These are phyloP conservation scores for Suhomyces chickasaworum DNA, from an alignment of 1,139 yeast genomes.

Conservation along the genomic window DNA sequence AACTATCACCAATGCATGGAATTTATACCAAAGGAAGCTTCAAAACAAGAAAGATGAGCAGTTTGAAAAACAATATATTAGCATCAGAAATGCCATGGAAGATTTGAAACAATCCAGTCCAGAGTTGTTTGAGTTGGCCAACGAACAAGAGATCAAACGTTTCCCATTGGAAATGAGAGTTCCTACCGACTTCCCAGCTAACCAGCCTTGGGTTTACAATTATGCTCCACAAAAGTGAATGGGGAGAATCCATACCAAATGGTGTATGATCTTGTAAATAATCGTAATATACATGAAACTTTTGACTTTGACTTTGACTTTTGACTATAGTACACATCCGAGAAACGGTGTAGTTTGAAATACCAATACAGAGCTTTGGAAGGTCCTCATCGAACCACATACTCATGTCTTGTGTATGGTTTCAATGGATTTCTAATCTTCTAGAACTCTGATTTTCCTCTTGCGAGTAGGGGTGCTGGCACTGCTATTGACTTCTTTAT, in stretches of 20 bases:
- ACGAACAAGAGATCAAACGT: conserved; percentile 48
- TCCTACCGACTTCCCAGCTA: conserved; percentile 93
- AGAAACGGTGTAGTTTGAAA: neutral
- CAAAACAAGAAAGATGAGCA: conserved; percentile 45
- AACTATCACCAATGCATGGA: conserved; percentile 86
- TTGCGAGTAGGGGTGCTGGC: conserved; percentile 38
- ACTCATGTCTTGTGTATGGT: too few species aligned
- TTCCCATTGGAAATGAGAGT: conserved; percentile 81
- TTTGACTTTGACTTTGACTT: neutral
- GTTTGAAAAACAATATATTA: conserved; percentile 63
- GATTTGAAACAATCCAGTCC: conserved; percentile 57
- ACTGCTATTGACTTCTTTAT: conserved; percentile 10
- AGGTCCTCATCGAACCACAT: too few species aligned
- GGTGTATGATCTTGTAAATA: conserved; percentile 4
- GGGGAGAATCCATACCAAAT: neutral
- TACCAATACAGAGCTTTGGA: too few species aligned
- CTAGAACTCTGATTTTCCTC: conserved; percentile 35
- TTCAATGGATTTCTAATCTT: conserved; percentile 24
- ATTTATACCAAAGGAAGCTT: conserved; percentile 54
- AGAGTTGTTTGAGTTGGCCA: conserved; percentile 54
- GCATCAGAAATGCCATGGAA: conserved; percentile 73
- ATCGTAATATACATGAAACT: conserved; percentile 1
- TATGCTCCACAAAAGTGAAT: conserved; percentile 30
- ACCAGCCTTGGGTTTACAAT: conserved; percentile 75
- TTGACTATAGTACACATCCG: neutral